These are phyloP conservation scores for Calonectria naviculata DNA, from an alignment of 2,329 filamentous ascomycete species.

Conservation along the genomic window DNA sequence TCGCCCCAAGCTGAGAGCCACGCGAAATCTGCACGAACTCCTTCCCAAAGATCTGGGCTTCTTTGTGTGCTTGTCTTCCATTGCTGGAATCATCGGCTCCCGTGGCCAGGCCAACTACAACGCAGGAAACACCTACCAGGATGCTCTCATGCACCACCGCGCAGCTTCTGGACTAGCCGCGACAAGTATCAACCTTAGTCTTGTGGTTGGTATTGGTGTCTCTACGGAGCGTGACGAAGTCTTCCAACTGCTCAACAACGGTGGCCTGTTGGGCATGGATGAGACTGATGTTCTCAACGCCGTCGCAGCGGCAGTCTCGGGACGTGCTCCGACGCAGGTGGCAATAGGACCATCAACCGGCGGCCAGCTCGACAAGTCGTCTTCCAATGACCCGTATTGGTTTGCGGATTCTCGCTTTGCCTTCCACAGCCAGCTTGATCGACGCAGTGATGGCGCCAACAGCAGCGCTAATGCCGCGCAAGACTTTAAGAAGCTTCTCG, in stretches of 20 bases:
- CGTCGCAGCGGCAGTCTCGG: background rate
- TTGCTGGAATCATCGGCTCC: background rate
- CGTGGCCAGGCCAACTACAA: slow-evolving; percentile 17
- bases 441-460: background rate
- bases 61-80: slow-evolving; percentile 15
- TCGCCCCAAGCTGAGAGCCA: background rate
- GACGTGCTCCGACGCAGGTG: background rate
- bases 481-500: background rate
- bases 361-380: background rate
- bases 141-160: slow-evolving; percentile 1
- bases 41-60: slow-evolving; percentile 3
- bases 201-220: background rate
- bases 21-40: background rate
- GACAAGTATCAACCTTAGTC: slow-evolving; percentile 1
- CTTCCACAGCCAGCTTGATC: background rate
- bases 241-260: background rate
- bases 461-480: background rate
- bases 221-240: background rate
- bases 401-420: background rate
- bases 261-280: background rate
- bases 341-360: background rate
- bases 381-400: background rate
- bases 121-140: slow-evolving; percentile 14
- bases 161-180: background rate
- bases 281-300: background rate